A percentile compares a stretch with the other conserved stretches of the same genome.
Conservation (phyloP, 2,329 filamentous ascomycete genomes). For the Didymella keratinophila region DNA sequence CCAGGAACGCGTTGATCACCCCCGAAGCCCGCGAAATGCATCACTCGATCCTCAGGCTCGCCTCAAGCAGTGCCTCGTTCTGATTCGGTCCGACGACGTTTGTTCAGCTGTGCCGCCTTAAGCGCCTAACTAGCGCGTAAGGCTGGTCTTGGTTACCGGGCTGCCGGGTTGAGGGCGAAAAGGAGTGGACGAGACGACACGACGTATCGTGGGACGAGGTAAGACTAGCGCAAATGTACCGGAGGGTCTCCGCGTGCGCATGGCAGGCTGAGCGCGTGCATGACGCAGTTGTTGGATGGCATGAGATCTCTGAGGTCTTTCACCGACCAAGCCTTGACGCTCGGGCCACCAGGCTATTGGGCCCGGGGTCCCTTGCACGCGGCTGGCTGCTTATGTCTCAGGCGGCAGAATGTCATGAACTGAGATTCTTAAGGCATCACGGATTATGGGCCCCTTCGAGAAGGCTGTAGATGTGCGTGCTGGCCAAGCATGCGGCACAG, state of each 20-base stretch:
- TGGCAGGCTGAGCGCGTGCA: constrained; percentile 1
- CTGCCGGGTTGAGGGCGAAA: constrained; percentile 14
- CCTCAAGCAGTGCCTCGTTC: neutral
- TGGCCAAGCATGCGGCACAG: neutral
- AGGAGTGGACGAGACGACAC: constrained; percentile 14
- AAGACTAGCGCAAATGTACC: constrained; percentile 1
- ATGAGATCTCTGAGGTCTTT: neutral
- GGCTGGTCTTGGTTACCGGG: constrained; percentile 19
- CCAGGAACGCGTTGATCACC: constrained; percentile 12
- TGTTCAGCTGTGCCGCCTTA: constrained; percentile 21
- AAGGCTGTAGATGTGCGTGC: neutral
- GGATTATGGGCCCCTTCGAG: neutral
- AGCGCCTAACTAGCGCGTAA: constrained; percentile 21
- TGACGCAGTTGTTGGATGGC: constrained; percentile 10
- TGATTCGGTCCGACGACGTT: constrained; percentile 19
- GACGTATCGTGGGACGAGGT: neutral
- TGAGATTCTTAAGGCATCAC: constrained; percentile 1
- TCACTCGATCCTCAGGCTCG: constrained; percentile 2
- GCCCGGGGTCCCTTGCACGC: constrained; percentile 14
- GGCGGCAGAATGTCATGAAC: constrained; percentile 12
- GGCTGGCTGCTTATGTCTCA: constrained; percentile 17
- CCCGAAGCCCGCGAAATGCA: constrained; percentile 1
- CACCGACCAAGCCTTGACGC: constrained; percentile 3
- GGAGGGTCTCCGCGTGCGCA: neutral
- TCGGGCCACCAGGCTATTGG: constrained; percentile 13